These are phyloP conservation scores for Eimeria tenella DNA, from an alignment of 169 alveolate species.

Conservation along the genomic window DNA sequence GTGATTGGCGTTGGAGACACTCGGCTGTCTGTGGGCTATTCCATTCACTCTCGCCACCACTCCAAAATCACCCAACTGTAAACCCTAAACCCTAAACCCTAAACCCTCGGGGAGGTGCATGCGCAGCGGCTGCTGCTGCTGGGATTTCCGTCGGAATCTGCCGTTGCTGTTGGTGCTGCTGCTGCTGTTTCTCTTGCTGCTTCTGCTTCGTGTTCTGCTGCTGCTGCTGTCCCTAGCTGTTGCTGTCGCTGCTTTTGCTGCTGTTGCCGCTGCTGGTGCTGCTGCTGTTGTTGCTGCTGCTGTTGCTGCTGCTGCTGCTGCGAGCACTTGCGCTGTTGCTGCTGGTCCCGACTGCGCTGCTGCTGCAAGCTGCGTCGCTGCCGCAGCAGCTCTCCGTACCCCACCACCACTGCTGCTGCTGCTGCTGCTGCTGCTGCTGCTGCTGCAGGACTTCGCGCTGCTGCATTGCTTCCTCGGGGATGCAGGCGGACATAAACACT, in stretches of 20 bases:
- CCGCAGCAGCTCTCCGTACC: not conserved
- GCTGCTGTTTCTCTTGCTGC: not conserved
- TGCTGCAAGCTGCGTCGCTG: not conserved
- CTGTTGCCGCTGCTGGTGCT: not conserved
- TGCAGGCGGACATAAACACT: slow-evolving; percentile 80
- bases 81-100: slow-evolving; percentile 20
- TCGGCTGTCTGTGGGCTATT: slow-evolving; percentile 78
- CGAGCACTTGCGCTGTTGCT: not conserved
- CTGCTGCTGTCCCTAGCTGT: not conserved
- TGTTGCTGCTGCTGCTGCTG: not conserved
- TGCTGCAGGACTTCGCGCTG: slow-evolving; percentile 77
- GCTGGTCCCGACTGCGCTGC: not conserved
- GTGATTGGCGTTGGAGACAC: slow-evolving; percentile 80
- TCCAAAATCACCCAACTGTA: slow-evolving; percentile 79
- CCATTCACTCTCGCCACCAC: slow-evolving; percentile 73
- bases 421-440: slow-evolving; percentile 27
- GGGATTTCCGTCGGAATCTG: no score
- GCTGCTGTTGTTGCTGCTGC: not conserved
- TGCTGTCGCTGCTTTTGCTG: not conserved
- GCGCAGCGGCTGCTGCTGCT: no score
- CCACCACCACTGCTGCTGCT: slow-evolving; percentile 14
- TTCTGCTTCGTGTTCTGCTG: not conserved
- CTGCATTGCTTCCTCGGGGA: slow-evolving; percentile 79
- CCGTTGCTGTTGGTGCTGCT: not conserved
- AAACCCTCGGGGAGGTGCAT: not conserved